A percentile compares a stretch with the other conserved stretches of the same genome.
These are phyloP conservation scores for Clavulina sp. DNA, from an alignment of 768 basidiomycete species.

Conservation along the genomic window DNA sequence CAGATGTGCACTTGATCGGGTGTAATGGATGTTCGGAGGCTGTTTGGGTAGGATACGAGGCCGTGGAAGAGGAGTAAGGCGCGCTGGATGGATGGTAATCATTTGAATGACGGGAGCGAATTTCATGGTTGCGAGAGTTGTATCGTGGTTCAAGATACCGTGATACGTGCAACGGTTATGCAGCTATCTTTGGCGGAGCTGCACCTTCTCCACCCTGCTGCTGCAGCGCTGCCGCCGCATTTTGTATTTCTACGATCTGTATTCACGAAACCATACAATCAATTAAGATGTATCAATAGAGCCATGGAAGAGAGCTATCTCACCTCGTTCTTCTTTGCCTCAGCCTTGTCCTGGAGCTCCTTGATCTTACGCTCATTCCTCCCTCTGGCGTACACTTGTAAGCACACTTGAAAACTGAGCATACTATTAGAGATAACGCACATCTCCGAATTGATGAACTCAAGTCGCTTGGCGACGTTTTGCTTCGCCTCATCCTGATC, in stretches of 20 bases:
- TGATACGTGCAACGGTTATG: not conserved
- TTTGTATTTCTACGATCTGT: constrained; percentile 52
- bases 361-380: constrained; percentile 69
- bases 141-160: too few species aligned
- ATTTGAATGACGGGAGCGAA: too few species aligned
- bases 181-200: not conserved
- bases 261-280: constrained; percentile 7
- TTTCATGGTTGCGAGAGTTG: too few species aligned
- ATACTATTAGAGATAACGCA: constrained; percentile 23
- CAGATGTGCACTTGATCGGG: constrained; percentile 50
- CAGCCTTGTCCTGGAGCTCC: constrained; percentile 55
- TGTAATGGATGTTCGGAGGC: constrained; percentile 68
- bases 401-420: not conserved
- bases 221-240: constrained; percentile 32
- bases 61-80: not conserved
- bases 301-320: constrained; percentile 10
- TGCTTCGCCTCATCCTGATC: constrained; percentile 71
- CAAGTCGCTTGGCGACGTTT: constrained; percentile 79
- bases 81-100: too few species aligned
- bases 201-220: constrained; percentile 14
- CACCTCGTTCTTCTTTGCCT: constrained; percentile 74
- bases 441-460: constrained; percentile 83
- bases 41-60: constrained; percentile 73
- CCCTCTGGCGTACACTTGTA: constrained; percentile 40
- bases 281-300: not conserved